Evolutionary conservation across 2,329 filamentous ascomycete genomes (phyloP), one percentile per base, ranked within the genome.

Genomic region (Leptographium procerum): DNA sequence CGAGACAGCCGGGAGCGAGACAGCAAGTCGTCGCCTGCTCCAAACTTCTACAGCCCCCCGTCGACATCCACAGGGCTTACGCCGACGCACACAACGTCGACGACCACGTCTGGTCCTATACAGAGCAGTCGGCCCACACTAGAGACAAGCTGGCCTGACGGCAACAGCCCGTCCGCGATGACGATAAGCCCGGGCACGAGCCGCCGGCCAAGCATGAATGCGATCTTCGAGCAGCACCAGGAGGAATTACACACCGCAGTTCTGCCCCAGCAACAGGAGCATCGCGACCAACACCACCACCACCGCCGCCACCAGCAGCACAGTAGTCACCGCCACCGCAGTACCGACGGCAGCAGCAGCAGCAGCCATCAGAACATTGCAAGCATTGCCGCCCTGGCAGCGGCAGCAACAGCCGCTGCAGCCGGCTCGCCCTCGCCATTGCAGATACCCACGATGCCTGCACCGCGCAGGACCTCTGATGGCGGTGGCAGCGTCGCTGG

Each of bases 1-100:
- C 67, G 70, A 31, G 64, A 62, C 45, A 66, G 70, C 57, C 69
- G 64, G 50, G 67, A 52, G n/a, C 51, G 29, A 9, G 43, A 26
- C 45, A 22, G 22, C 33, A 26, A 26, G 4, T 6, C 47, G 8
- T 16, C 26, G 14, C 13, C 14, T 4, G 13, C 26, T 5, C 10
- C 26, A 13, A 19, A 5, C 26, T 26, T 36, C 33, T 47, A 31
- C 40, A 3, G 28, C 14, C 57, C 2, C 7, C 52, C 4, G 19
- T 10, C n/a, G 31, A 40, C 34, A 3, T 9, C n/a, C 19, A 22
- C 7, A n/a, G n/a, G n/a, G n/a, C n/a, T n/a, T n/a, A n/a, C n/a
- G n/a, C n/a, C n/a, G n/a, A n/a, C n/a, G n/a, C n/a, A n/a, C 4
- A 31, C 43, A 29, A 24, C 43, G 6, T 19, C 52, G 26, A 34